A percentile compares a stretch with the other conserved stretches of the same genome.
These are phyloP conservation scores for Globisporangium ultimum DNA, from an alignment of 352 stramenopile species.

Conservation along the genomic window DNA sequence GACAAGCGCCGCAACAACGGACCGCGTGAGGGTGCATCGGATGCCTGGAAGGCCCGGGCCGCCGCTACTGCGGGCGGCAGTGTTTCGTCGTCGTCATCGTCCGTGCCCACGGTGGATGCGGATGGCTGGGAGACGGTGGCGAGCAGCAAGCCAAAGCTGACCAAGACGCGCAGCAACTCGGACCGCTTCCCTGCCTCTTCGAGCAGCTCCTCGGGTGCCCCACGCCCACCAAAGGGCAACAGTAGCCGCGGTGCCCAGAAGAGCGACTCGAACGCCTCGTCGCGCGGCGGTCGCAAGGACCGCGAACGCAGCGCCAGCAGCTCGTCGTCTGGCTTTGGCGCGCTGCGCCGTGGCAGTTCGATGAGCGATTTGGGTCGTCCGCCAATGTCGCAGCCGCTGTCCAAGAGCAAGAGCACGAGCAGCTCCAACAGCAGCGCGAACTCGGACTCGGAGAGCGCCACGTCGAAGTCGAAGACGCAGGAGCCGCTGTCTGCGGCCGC, in stretches of 20 bases:
- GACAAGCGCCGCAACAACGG: conserved; percentile 38
- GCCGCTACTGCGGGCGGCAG: background rate
- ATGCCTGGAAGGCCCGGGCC: conserved; percentile 62
- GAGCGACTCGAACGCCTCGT: conserved; percentile 17
- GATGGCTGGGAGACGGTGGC: conserved; percentile 79
- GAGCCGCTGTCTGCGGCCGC: conserved; percentile 36
- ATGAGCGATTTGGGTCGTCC: conserved; percentile 25
- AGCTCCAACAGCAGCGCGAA: conserved; percentile 3
- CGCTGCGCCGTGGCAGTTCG: conserved; percentile 14
- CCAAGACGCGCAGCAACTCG: conserved; percentile 63
- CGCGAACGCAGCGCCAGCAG: conserved; percentile 51
- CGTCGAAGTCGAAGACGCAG: conserved; percentile 6
- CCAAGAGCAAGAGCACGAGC: conserved; percentile 5
- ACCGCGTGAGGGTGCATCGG: conserved; percentile 36
- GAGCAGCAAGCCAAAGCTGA: conserved; percentile 44
- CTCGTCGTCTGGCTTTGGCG: conserved; percentile 23
- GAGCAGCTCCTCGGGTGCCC: conserved; percentile 15
- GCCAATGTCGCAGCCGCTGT: conserved; percentile 29
- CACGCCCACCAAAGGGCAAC: conserved; percentile 32
- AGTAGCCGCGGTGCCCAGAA: conserved; percentile 21
- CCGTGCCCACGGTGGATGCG: conserved; percentile 29
- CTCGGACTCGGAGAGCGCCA: background rate
- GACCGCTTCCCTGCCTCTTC: conserved; percentile 36
- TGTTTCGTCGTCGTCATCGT: conserved; percentile 11
- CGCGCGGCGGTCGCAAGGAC: conserved; percentile 29